These are phyloP conservation scores for Sporormia fimetaria DNA, from an alignment of 495 filamentous ascomycete species.

Conservation along the genomic window DNA sequence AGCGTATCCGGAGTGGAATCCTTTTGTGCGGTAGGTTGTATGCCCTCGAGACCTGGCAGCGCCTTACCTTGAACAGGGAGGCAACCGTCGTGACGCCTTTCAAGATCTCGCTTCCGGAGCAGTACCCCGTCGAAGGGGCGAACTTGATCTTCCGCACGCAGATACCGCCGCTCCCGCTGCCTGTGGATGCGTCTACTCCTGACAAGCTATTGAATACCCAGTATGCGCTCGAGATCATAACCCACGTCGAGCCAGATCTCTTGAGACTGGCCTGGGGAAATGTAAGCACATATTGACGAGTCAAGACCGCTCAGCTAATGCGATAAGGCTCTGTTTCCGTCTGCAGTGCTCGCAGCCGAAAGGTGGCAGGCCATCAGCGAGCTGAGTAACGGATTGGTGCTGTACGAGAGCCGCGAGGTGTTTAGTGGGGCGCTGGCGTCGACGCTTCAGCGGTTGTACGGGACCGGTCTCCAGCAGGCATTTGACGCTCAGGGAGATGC, in stretches of 20 bases:
- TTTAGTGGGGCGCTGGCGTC: slow-evolving; percentile 8
- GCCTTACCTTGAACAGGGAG: neutral
- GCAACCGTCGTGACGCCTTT: neutral
- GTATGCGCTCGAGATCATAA: slow-evolving; percentile 13
- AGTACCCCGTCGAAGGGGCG: slow-evolving; percentile 5
- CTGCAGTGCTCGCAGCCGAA: slow-evolving; percentile 5
- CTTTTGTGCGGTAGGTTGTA: slow-evolving; percentile 14
- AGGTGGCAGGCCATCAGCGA: slow-evolving; percentile 16
- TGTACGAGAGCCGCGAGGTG: slow-evolving; percentile 24
- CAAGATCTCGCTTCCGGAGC: slow-evolving; percentile 3
- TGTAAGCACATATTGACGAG: neutral
- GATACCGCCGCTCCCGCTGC: slow-evolving; percentile 15
- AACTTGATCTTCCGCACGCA: slow-evolving; percentile 14
- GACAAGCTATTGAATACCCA: slow-evolving; percentile 15
- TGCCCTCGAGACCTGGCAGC: neutral
- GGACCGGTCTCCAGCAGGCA: slow-evolving; percentile 10
- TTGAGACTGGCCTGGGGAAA: slow-evolving; percentile 18
- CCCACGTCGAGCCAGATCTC: slow-evolving; percentile 12
- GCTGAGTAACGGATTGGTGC: slow-evolving; percentile 7
- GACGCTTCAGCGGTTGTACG: slow-evolving; percentile 4
- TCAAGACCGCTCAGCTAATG: too few species aligned
- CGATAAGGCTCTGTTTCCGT: too few species aligned
- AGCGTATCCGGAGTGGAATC: slow-evolving; percentile 19
- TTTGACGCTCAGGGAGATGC: slow-evolving; percentile 17
- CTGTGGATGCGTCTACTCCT: slow-evolving; percentile 10